Evolutionary conservation across 2,329 filamentous ascomycete species (phyloP).

Genomic region (Cladosporium sp.): DNA sequence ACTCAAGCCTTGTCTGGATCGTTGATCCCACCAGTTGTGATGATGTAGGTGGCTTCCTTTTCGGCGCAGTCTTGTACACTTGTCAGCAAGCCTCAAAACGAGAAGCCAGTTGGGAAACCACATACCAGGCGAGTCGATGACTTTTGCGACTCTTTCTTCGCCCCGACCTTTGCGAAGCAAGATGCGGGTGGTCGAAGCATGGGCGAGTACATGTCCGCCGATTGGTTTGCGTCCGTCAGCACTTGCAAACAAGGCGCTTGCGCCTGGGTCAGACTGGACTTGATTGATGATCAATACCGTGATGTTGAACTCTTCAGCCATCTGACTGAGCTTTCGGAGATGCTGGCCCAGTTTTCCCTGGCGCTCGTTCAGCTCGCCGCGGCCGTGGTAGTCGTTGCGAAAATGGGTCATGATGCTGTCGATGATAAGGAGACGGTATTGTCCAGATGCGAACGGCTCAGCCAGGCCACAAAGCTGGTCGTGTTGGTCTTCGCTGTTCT

Average conservation of each 20-base stretch:
- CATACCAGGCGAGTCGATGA: slow-evolving; percentile 61
- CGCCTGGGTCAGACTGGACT: slow-evolving; percentile 66
- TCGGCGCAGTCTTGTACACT: slow-evolving; percentile 57
- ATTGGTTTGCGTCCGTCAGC: slow-evolving; percentile 64
- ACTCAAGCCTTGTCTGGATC: slow-evolving; percentile 57
- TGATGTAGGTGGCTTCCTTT: slow-evolving; percentile 64
- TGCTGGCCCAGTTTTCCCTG: slow-evolving; percentile 65
- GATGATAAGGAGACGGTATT: slow-evolving; percentile 62
- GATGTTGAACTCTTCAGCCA: slow-evolving; percentile 67
- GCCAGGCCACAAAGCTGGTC: slow-evolving; percentile 59
- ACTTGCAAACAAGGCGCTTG: slow-evolving; percentile 61
- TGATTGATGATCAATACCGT: slow-evolving; percentile 64
- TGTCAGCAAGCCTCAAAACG: slow-evolving; percentile 18
- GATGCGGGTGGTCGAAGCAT: slow-evolving; percentile 63
- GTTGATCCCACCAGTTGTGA: slow-evolving; percentile 64
- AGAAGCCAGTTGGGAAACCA: neutral
- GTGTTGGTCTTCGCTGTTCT: slow-evolving; percentile 63
- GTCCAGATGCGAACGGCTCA: slow-evolving; percentile 56
- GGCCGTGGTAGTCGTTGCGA: slow-evolving; percentile 61
- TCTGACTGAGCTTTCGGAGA: slow-evolving; percentile 57
- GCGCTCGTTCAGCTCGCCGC: slow-evolving; percentile 62
- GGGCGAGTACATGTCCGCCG: slow-evolving; percentile 63
- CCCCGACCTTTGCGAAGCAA: slow-evolving; percentile 64
- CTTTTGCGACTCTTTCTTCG: slow-evolving; percentile 65
- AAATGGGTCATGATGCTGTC: slow-evolving; percentile 69